These are phyloP conservation scores for Ceratobasidium sp. DNA, from an alignment of 1,284 basidiomycete species.

Conservation along the genomic window DNA sequence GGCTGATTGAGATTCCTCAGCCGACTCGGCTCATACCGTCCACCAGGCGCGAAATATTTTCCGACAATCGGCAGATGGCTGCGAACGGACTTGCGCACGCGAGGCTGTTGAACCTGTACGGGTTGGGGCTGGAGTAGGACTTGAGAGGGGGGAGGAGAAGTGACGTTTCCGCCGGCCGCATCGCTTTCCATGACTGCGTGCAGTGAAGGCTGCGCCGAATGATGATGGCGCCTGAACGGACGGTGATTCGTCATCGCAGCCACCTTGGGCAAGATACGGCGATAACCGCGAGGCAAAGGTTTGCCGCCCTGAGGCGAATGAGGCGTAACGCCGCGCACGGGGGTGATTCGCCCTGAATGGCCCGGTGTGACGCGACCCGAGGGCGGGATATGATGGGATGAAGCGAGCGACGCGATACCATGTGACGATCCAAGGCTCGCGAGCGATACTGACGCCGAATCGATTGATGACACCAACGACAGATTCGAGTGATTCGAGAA, in stretches of 20 bases:
- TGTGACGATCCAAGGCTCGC: slow-evolving; percentile 34
- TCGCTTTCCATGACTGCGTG: slow-evolving; percentile 45
- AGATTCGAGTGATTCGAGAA: slow-evolving; percentile 44
- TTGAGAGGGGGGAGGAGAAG: slow-evolving; percentile 18
- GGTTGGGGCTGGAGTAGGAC: slow-evolving; percentile 27
- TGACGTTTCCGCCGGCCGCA: background rate
- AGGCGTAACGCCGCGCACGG: slow-evolving; percentile 12
- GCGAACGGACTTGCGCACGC: slow-evolving; percentile 21
- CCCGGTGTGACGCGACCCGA: slow-evolving; percentile 33
- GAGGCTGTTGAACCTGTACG: slow-evolving; percentile 5
- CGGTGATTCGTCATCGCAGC: slow-evolving; percentile 41
- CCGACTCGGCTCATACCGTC: slow-evolving; percentile 41
- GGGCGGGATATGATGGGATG: slow-evolving; percentile 25
- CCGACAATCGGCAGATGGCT: slow-evolving; percentile 39
- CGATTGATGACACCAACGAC: slow-evolving; percentile 41
- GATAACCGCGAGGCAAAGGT: slow-evolving; percentile 33
- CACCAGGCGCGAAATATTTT: slow-evolving; percentile 42
- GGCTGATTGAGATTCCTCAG: slow-evolving; percentile 33
- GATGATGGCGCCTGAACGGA: slow-evolving; percentile 29
- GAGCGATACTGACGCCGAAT: slow-evolving; percentile 39
- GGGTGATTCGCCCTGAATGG: slow-evolving; percentile 35
- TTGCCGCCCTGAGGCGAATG: slow-evolving; percentile 22
- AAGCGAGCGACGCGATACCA: slow-evolving; percentile 32
- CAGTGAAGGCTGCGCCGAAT: slow-evolving; percentile 22
- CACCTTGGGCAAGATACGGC: slow-evolving; percentile 43